A percentile compares a stretch with the other conserved stretches of the same genome.
These are phyloP conservation scores for Xylaria multiplex DNA, from an alignment of 2,329 filamentous ascomycete genomes.

Conservation along the genomic window DNA sequence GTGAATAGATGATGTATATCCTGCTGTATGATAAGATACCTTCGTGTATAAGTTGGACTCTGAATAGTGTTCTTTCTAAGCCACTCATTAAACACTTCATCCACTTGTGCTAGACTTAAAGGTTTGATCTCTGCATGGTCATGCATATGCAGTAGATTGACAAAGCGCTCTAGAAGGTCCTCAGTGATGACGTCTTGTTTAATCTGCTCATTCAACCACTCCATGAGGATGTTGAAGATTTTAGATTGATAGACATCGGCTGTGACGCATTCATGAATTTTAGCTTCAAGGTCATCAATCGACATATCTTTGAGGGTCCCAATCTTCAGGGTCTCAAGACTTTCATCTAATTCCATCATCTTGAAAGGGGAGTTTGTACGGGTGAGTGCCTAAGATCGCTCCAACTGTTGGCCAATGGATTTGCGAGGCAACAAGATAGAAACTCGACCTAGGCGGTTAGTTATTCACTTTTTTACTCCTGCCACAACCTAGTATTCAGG, in stretches of 20 bases:
- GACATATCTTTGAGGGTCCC: constrained; percentile 31
- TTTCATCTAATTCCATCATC: constrained; percentile 42
- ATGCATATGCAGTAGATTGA: constrained; percentile 36
- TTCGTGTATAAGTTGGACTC: constrained; percentile 42
- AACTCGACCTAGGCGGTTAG: background rate
- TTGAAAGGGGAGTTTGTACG: constrained; percentile 4
- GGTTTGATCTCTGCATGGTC: constrained; percentile 22
- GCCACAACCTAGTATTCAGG: background rate
- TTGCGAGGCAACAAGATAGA: background rate
- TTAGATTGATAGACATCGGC: constrained; percentile 23
- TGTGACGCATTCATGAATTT: constrained; percentile 21
- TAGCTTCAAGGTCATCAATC: constrained; percentile 33
- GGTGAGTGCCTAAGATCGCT: background rate
- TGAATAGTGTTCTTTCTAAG: constrained; percentile 37
- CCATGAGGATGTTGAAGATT: constrained; percentile 40
- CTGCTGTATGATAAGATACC: constrained; percentile 43
- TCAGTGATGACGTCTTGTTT: constrained; percentile 39
- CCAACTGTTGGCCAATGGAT: background rate
- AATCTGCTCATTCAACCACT: constrained; percentile 46
- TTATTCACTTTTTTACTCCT: constrained; percentile 6
- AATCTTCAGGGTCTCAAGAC: constrained; percentile 22
- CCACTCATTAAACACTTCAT: constrained; percentile 41
- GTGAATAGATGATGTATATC: constrained; percentile 38
- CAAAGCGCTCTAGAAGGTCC: constrained; percentile 38
- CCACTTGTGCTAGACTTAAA: constrained; percentile 36